Percentiles rank a stretch among this genome's conserved stretches.
phyloP scores from a whole-genome alignment of 208 protist genomes.

The Trichomonas tenax region DNA sequence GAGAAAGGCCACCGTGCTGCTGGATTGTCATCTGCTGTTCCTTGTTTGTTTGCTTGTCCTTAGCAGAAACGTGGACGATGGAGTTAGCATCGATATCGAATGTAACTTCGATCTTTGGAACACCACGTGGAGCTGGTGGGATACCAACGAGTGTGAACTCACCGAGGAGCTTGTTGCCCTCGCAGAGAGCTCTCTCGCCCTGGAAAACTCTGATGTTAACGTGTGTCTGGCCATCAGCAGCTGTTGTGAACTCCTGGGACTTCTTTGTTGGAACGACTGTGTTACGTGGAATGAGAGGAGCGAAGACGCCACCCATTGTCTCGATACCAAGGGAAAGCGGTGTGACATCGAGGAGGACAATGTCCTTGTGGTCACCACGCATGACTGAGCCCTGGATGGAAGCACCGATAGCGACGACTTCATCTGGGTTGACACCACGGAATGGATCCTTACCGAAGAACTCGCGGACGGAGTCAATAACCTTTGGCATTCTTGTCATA shows the following conservation, averaged over 20 bases:
- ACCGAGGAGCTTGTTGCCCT: slow-evolving; percentile 66
- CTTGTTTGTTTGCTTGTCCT: slow-evolving; percentile 62
- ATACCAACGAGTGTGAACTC: slow-evolving; percentile 58
- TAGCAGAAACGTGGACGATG: slow-evolving; percentile 63
- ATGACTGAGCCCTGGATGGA: slow-evolving; percentile 74
- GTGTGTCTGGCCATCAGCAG: slow-evolving; percentile 62
- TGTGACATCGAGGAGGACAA: slow-evolving; percentile 91
- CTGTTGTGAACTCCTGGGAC: slow-evolving; percentile 73
- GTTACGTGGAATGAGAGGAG: slow-evolving; percentile 86
- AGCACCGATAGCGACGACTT: slow-evolving; percentile 96
- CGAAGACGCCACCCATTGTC: slow-evolving; percentile 88
- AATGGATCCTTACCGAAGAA: slow-evolving; percentile 65
- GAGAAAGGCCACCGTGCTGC: slow-evolving; percentile 50
- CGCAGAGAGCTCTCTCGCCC: slow-evolving; percentile 66
- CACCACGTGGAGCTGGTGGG: slow-evolving; percentile 54
- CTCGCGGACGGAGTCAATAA: slow-evolving; percentile 43
- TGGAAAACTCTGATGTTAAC: slow-evolving; percentile 73
- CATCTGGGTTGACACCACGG: slow-evolving; percentile 96
- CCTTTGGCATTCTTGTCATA: slow-evolving; percentile 88
- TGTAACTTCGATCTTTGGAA: slow-evolving; percentile 64
- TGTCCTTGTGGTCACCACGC: slow-evolving; percentile 57
- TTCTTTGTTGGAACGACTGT: slow-evolving; percentile 92
- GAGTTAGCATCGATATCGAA: slow-evolving; percentile 74
- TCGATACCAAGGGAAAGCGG: slow-evolving; percentile 94
- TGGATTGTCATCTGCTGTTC: slow-evolving; percentile 56